Conservation (phyloP, 257 asterid species). For the Eustoma russellianum region DNA sequence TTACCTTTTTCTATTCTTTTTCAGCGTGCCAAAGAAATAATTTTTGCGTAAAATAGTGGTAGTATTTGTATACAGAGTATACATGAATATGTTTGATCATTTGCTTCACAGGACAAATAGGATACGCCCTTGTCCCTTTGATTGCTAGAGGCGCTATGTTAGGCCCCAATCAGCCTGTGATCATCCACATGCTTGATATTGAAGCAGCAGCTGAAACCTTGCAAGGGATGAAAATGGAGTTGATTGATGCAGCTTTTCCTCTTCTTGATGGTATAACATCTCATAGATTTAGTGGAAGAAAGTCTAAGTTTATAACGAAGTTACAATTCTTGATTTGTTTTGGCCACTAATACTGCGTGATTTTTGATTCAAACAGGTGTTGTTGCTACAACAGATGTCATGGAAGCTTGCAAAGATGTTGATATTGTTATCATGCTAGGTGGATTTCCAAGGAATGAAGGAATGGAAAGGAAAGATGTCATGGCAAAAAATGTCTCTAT, state of each 20-base stretch:
- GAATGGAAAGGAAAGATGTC: conserved; percentile 80
- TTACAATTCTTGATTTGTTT: not conserved
- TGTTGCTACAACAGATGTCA: conserved; percentile 58
- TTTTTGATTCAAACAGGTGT: conserved; percentile 28
- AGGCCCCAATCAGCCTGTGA: conserved; percentile 69
- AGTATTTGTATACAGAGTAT: not conserved
- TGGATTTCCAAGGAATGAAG: conserved; percentile 60
- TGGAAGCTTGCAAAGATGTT: conserved; percentile 59
- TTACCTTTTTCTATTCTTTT: not conserved
- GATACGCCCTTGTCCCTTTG: conserved; percentile 81
- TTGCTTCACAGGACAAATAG: conserved; percentile 61
- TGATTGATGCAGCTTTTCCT: conserved; percentile 77
- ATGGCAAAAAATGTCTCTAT: conserved; percentile 68
- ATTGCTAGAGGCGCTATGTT: conserved; percentile 75
- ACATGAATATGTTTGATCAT: not conserved
- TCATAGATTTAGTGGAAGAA: not conserved
- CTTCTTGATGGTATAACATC: conserved; percentile 52
- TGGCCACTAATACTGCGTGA: not conserved
- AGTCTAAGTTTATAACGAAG: not conserved
- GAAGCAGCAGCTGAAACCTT: conserved; percentile 43
- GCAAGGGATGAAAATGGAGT: conserved; percentile 61
- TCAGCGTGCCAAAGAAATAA: not conserved
- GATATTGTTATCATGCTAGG: conserved; percentile 64
- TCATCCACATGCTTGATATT: conserved; percentile 79
- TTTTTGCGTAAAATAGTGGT: not conserved